These are phyloP conservation scores for Suillus sp. DNA, from an alignment of 768 basidiomycete species.

Conservation along the genomic window DNA sequence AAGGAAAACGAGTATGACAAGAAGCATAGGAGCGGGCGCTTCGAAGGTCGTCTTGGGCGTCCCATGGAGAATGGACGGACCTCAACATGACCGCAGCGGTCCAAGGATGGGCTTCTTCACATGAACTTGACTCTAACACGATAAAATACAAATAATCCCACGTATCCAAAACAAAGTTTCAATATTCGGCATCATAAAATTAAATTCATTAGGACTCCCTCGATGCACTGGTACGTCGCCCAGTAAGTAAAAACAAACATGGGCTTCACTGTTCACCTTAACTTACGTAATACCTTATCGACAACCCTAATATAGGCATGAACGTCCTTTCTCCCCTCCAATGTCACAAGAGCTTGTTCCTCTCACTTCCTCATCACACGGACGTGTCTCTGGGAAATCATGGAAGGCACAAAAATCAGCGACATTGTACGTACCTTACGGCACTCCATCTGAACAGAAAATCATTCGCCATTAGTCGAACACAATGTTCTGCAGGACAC, in stretches of 20 bases:
- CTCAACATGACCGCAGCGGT: slow-evolving; percentile 40
- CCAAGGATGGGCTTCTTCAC: slow-evolving; percentile 13
- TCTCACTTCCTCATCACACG: slow-evolving; percentile 61
- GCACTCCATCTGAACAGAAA: slow-evolving; percentile 6
- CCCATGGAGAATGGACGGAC: slow-evolving; percentile 38
- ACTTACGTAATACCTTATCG: neutral
- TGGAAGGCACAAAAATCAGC: slow-evolving; percentile 61
- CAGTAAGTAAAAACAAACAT: neutral
- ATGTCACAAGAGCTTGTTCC: slow-evolving; percentile 23
- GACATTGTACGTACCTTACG: slow-evolving; percentile 44
- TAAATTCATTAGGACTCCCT: neutral
- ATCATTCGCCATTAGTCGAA: slow-evolving; percentile 42
- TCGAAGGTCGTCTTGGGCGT: slow-evolving; percentile 51
- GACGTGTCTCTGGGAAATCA: slow-evolving; percentile 68
- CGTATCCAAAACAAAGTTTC: neutral
- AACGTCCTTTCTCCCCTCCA: neutral
- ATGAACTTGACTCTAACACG: neutral
- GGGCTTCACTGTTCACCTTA: neutral
- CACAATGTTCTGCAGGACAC: slow-evolving; percentile 63
- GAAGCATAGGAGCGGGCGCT: slow-evolving; percentile 47
- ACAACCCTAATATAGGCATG: neutral
- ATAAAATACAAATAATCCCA: slow-evolving; percentile 4
- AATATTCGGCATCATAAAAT: neutral
- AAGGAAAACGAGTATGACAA: slow-evolving; percentile 48
- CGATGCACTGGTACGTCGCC: too few species aligned